Base-by-base conservation (phyloP, 2,329 filamentous ascomycete species). In the Stachybotrys chlorohalonatus region DNA sequence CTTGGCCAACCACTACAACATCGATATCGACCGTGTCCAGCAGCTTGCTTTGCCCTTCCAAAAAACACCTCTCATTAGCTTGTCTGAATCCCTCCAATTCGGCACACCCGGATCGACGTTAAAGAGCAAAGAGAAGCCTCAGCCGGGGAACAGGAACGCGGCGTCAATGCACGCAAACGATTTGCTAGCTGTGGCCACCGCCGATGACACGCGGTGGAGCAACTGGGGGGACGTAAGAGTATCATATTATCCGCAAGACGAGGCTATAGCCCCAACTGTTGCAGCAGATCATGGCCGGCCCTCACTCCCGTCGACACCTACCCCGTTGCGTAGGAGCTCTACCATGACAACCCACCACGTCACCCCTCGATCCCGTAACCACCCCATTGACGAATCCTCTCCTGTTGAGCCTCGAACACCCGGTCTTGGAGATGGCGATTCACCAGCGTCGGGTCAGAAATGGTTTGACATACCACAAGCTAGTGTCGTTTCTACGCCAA, bases 1-100 rank as follows among this genome's bases (percentile, higher is more conserved):
- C 51, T 77, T 96, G 52, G 82, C 85, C 30, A 92, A 91, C 58
- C 94, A 99, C 71, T 99, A 88, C 71, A 85, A 87, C 62, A 86
- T 88, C 61, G 81, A 86, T 58, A 75, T 88, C 6, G 91, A 96
- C 58, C 87, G 88, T 61, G 83, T 99, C 53, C 87, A 92, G 60
- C 89, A 90, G 70, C 77, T 99, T 53, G 86, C 93, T 6, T 75
- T 85, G 55, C 90, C 93, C 7, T 95, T 97, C 66, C 77, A 85
- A 49, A 95, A 90, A 71, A 88, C 84, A 1, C 77, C 80, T 1
- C 75, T 82, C 31, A 66, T 75, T 46, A 81, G 76, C 56, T 66
- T 79, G 32, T 68, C 75, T 3, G 83, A 82, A 47, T 67, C 80
- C 15, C 71, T 80, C 6, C 70, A 81, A n/a, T 66, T 76, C 8